A percentile compares a stretch with the other conserved stretches of the same genome.
Conservation (phyloP, 768 basidiomycete genomes). For the Tricholoma hemisulphureum region DNA sequence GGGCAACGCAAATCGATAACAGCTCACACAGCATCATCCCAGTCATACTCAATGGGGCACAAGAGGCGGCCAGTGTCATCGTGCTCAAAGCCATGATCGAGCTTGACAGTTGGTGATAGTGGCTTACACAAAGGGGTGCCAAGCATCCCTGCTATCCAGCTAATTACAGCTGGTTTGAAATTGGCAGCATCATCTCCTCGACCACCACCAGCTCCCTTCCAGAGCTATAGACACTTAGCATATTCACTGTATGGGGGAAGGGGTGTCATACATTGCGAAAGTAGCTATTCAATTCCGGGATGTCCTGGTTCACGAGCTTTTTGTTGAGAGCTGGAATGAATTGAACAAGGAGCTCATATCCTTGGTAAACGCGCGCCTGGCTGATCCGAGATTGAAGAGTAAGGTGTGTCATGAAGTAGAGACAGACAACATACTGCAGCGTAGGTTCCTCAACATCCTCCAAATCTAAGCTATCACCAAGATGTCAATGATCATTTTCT, state of each 20-base stretch:
- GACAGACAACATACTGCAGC: not conserved
- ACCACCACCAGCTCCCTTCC: not conserved
- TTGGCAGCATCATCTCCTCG: not conserved
- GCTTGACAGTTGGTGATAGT: not conserved
- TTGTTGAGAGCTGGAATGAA: not conserved
- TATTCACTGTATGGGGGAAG: not conserved
- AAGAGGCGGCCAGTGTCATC: slow-evolving; percentile 17
- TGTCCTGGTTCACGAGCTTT: not conserved
- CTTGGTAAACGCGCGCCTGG: not conserved
- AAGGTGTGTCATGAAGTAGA: not conserved
- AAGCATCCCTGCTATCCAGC: not conserved
- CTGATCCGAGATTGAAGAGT: not conserved
- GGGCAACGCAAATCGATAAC: not conserved
- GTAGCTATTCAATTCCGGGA: not conserved
- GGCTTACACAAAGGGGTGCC: not conserved
- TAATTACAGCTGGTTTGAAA: no score
- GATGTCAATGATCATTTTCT: not conserved
- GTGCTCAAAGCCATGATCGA: slow-evolving; percentile 15
- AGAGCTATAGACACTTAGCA: not conserved
- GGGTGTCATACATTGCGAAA: not conserved
- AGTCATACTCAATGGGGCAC: slow-evolving; percentile 21
- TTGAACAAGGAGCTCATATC: not conserved
- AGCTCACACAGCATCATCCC: slow-evolving; percentile 5
- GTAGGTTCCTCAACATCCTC: not conserved
- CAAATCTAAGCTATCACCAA: not conserved